These are phyloP conservation scores for Moricandia arvensis DNA, from an alignment of 345 rosid genomes.

Conservation along the genomic window DNA sequence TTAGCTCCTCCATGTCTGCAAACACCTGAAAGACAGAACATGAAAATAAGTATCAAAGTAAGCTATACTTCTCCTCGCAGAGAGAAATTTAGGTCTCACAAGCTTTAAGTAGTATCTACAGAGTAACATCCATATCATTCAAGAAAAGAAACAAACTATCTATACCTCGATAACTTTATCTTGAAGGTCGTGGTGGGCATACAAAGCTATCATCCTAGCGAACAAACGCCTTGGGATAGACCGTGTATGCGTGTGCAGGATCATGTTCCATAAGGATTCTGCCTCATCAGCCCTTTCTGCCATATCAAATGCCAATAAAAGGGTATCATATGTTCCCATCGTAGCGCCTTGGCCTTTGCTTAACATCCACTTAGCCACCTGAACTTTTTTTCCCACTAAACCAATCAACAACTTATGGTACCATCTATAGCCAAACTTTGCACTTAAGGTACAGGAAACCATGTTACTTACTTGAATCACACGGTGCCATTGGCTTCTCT, in stretches of 20 bases:
- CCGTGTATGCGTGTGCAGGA: slow-evolving; percentile 61
- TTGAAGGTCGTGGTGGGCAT: slow-evolving; percentile 70
- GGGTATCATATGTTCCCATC: slow-evolving; percentile 78
- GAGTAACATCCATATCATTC: not conserved
- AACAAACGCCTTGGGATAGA: slow-evolving; percentile 83
- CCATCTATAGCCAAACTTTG: not conserved
- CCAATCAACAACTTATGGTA: slow-evolving; percentile 14
- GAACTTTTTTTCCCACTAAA: slow-evolving; percentile 10
- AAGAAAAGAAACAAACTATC: not conserved
- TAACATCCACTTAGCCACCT: slow-evolving; percentile 98
- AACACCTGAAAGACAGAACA: slow-evolving; percentile 52
- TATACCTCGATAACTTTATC: slow-evolving; percentile 70
- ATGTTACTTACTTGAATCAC: slow-evolving; percentile 66
- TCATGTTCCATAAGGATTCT: slow-evolving; percentile 82
- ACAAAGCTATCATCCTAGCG: slow-evolving; percentile 80
- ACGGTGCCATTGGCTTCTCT: slow-evolving; percentile 70
- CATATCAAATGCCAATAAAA: slow-evolving; percentile 82
- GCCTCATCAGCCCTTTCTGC: slow-evolving; percentile 75
- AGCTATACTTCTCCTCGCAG: too few species aligned
- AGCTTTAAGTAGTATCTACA: not conserved
- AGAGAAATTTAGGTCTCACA: too few species aligned
- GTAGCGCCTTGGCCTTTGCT: slow-evolving; percentile 94
- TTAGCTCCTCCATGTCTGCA: slow-evolving; percentile 91
- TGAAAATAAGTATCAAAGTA: not conserved
- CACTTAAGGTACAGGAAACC: not conserved